Conservation (phyloP, 768 basidiomycete genomes). For the Kwoniella botswanensis region DNA sequence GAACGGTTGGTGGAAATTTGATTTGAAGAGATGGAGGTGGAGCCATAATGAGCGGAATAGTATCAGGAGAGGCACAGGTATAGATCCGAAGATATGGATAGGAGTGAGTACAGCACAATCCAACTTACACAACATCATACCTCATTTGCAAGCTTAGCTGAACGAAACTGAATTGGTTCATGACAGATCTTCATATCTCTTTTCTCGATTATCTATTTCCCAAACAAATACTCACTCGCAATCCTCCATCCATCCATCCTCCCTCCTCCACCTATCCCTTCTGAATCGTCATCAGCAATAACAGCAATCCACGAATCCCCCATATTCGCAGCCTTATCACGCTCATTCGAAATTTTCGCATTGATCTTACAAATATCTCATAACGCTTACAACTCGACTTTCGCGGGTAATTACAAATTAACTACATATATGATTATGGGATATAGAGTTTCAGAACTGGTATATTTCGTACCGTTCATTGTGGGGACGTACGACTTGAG, state of each 20-base stretch:
- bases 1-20: slow-evolving; percentile 15
- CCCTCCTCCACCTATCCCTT: slow-evolving; percentile 4
- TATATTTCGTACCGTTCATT: slow-evolving; percentile 18
- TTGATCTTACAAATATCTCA: slow-evolving; percentile 15
- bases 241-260: slow-evolving; percentile 14
- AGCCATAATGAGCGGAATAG: slow-evolving; percentile 19
- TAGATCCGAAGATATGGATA: slow-evolving; percentile 3
- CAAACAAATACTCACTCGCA: not conserved
- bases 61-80: slow-evolving; percentile 2
- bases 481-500: slow-evolving; percentile 22
- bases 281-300: not conserved
- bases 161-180: not conserved
- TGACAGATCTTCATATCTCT: slow-evolving; percentile 8
- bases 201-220: slow-evolving; percentile 20
- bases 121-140: not conserved
- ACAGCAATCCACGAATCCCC: not conserved
- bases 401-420: slow-evolving; percentile 28
- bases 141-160: not conserved
- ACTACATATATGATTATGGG: slow-evolving; percentile 16
- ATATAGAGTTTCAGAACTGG: not conserved
- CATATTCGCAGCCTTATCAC: slow-evolving; percentile 7
- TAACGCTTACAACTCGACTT: slow-evolving; percentile 20
- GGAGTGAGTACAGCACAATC: slow-evolving; percentile 8
- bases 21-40: slow-evolving; percentile 10
- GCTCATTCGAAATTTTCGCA: not conserved